These are phyloP conservation scores for Sergeia podlipaevii DNA, from an alignment of 208 protist species.

Conservation along the genomic window DNA sequence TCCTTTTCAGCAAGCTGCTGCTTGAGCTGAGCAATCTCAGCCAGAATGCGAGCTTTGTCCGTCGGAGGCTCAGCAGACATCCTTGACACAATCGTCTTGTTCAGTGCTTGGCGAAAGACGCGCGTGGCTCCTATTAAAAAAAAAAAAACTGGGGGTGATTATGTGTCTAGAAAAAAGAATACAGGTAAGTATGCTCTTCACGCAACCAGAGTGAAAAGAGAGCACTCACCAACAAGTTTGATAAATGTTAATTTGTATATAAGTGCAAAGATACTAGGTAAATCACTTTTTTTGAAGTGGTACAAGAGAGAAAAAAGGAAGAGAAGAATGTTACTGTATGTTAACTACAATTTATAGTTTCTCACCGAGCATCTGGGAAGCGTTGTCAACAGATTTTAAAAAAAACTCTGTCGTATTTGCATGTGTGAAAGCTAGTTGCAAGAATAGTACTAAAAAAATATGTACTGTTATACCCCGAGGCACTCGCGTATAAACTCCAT, in stretches of 20 bases:
- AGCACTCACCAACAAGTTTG: slow-evolving; percentile 1
- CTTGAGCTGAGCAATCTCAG: slow-evolving; percentile 64
- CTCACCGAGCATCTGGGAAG: neutral
- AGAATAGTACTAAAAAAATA: neutral
- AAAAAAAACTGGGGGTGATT: slow-evolving; percentile 1
- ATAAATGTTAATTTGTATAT: too few species aligned
- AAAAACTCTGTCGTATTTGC: too few species aligned
- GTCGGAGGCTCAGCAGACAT: neutral
- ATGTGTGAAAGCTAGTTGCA: too few species aligned
- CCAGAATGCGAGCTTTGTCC: slow-evolving; percentile 35
- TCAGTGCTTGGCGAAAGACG: neutral
- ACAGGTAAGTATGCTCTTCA: too few species aligned
- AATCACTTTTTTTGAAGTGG: too few species aligned
- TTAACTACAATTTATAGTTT: neutral
- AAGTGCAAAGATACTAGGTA: too few species aligned
- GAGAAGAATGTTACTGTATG: neutral
- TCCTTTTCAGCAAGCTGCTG: slow-evolving; percentile 35
- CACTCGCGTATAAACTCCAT: slow-evolving; percentile 38
- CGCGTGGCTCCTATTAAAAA: neutral
- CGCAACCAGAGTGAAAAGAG: neutral
- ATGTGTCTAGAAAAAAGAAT: too few species aligned
- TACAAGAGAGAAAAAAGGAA: slow-evolving; percentile 1
- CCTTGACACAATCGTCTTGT: neutral
- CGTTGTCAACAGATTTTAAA: too few species aligned
- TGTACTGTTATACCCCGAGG: neutral